Evolutionary conservation across 306 rosid genomes (phyloP).

Genomic region (Cicer pinnatifidum): DNA sequence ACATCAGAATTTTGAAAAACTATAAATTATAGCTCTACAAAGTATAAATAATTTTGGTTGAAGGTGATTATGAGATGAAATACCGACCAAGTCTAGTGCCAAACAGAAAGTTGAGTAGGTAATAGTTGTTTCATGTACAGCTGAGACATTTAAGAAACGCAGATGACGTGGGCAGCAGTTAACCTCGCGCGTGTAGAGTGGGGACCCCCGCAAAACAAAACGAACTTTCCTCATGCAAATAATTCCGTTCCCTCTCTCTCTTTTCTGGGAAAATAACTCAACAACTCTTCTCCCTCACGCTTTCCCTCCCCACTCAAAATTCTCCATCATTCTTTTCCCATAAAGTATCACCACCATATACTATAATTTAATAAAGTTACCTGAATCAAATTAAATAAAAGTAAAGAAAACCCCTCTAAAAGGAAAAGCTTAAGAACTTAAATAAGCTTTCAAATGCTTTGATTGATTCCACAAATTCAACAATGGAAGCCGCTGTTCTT

Average conservation of each 20-base stretch:
- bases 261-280: not conserved
- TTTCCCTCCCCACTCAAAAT: constrained; percentile 38
- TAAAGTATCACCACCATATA: not conserved
- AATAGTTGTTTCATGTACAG: constrained; percentile 46
- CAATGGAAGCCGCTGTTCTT: constrained; percentile 58
- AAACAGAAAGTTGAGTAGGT: too few relatives aligned
- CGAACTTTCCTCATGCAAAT: constrained; percentile 20
- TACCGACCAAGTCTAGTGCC: too few relatives aligned
- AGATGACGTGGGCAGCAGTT: constrained; percentile 53
- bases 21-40: too few relatives aligned
- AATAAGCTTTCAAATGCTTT: constrained; percentile 56
- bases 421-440: constrained; percentile 32
- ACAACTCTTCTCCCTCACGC: constrained; percentile 51
- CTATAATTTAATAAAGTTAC: not conserved
- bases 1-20: too few relatives aligned
- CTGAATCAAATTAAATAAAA: not conserved
- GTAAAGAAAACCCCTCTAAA: not conserved
- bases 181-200: constrained; percentile 33
- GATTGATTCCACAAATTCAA: constrained; percentile 50
- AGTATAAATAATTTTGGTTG: too few relatives aligned
- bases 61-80: too few relatives aligned
- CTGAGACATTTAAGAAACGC: not conserved
- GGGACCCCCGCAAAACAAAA: constrained; percentile 45
- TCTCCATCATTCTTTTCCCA: constrained; percentile 19
- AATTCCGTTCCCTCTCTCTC: constrained; percentile 41